Conservation (phyloP, 495 filamentous ascomycete genomes). For the Pyrenula massariospora region DNA sequence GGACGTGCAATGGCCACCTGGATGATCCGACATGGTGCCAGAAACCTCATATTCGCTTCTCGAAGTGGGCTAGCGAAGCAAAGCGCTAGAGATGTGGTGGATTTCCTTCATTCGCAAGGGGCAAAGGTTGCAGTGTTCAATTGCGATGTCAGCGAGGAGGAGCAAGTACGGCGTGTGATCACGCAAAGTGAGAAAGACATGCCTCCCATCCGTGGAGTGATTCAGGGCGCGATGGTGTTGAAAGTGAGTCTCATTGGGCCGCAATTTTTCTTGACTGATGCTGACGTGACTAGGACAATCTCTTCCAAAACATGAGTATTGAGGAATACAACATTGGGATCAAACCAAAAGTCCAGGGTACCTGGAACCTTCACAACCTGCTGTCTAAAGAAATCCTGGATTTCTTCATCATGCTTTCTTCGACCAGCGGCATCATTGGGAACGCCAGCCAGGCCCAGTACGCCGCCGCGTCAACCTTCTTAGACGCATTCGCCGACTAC, state of each 20-base stretch:
- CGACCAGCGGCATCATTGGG: conserved; percentile 46
- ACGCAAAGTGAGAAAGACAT: background rate
- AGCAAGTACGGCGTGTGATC: background rate
- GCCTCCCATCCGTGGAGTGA: background rate
- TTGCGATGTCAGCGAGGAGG: background rate
- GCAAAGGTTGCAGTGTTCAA: background rate
- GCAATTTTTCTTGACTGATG: no score
- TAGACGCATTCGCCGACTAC: conserved; percentile 25
- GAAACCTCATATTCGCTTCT: conserved; percentile 45
- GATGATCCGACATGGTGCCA: conserved; percentile 49
- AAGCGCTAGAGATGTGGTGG: background rate
- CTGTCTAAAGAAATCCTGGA: conserved; percentile 29
- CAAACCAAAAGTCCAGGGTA: conserved; percentile 20
- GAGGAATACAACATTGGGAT: background rate
- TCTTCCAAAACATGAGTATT: background rate
- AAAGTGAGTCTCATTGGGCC: no score
- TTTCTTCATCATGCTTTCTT: conserved; percentile 58
- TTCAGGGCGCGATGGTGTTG: background rate
- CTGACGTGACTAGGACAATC: background rate
- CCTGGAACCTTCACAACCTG: conserved; percentile 36
- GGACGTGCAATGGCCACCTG: conserved; percentile 43
- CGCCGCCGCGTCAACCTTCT: conserved; percentile 51
- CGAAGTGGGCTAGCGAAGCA: conserved; percentile 23
- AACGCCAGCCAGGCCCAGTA: conserved; percentile 51
- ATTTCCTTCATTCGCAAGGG: background rate